Conservation (phyloP, 805 yeast species). For the Tetrapisispora fleetii region DNA sequence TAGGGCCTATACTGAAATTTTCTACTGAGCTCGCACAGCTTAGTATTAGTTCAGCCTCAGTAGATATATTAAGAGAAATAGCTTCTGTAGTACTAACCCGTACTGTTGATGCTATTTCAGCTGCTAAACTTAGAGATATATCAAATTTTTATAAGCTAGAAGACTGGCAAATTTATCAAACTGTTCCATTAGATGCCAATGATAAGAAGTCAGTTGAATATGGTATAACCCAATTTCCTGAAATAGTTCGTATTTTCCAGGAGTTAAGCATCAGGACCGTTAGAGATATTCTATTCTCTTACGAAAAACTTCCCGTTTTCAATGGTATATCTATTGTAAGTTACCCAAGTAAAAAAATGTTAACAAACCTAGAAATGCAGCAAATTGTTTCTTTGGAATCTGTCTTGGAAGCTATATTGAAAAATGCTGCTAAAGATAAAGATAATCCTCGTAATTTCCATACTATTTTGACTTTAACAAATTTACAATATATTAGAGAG, state of each 20-base stretch:
- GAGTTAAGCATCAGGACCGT: conserved; percentile 27
- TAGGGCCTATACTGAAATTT: conserved; percentile 34
- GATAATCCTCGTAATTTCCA: conserved; percentile 35
- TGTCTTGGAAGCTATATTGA: conserved; percentile 34
- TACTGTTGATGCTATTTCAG: conserved; percentile 38
- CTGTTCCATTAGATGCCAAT: conserved; percentile 9
- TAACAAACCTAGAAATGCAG: conserved; percentile 33
- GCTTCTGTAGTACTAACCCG: conserved; percentile 34
- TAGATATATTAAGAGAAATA: conserved; percentile 31
- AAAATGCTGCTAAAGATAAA: conserved; percentile 34
- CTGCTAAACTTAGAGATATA: conserved; percentile 44
- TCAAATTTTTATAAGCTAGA: conserved; percentile 32
- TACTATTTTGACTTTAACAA: conserved; percentile 43
- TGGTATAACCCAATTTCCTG: conserved; percentile 33
- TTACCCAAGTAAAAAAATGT: conserved; percentile 29
- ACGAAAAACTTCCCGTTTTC: conserved; percentile 28
- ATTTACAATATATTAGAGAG: conserved; percentile 39
- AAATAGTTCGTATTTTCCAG: conserved; percentile 28
- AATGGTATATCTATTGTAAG: conserved; percentile 30
- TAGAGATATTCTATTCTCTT: conserved; percentile 27
- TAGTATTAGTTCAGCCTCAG: conserved; percentile 31
- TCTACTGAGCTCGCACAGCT: conserved; percentile 38
- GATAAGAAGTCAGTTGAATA: conserved; percentile 11
- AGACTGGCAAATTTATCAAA: conserved; percentile 30
- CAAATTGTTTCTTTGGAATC: conserved; percentile 38